These are phyloP conservation scores for Platanthera zijinensis DNA, from an alignment of 106 monocot genomes.

Conservation along the genomic window DNA sequence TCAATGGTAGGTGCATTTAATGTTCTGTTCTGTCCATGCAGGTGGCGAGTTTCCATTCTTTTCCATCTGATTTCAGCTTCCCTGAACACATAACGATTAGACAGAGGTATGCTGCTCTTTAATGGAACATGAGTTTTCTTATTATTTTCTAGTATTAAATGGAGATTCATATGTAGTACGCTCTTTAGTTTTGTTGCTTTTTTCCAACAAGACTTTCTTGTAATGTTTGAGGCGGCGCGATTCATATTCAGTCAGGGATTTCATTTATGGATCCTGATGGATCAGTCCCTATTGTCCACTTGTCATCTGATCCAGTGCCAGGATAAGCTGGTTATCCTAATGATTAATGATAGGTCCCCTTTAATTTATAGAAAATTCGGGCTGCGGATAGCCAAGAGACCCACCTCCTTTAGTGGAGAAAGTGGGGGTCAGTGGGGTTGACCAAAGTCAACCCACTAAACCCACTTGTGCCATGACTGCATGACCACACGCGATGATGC, in stretches of 20 bases:
- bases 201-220: not conserved
- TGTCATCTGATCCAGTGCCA: not conserved
- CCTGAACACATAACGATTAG: conserved; percentile 62
- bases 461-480: too few species aligned
- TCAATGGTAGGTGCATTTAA: not conserved
- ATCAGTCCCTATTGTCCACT: not conserved
- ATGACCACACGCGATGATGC: too few species aligned
- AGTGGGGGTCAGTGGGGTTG: too few species aligned
- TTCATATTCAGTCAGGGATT: not conserved
- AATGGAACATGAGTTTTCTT: too few species aligned
- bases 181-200: not conserved
- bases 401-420: too few species aligned
- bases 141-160: too few species aligned
- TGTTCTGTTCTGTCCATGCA: conserved; percentile 19
- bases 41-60: conserved; percentile 95
- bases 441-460: too few species aligned
- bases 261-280: not conserved
- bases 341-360: too few species aligned
- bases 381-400: too few species aligned
- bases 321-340: not conserved
- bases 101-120: conserved; percentile 55
- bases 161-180: not conserved
- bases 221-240: not conserved
- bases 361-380: too few species aligned
- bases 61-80: conserved; percentile 72